Base-by-base conservation (phyloP, 2,329 filamentous ascomycete species). In the Pseudopyricularia javanii region DNA sequence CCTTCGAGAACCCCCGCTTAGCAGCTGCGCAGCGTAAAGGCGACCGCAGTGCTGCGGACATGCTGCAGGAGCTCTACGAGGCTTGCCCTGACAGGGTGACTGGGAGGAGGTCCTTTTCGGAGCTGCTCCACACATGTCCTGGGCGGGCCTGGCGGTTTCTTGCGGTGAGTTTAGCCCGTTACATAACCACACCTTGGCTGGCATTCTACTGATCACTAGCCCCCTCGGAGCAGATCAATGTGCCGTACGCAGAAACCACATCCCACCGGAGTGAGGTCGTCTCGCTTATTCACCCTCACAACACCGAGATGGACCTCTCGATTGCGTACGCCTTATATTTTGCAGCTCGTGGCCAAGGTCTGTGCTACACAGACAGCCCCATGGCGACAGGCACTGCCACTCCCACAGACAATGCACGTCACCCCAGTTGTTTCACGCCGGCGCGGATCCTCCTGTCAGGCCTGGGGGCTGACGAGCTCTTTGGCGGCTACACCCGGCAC, bases 281-380 rank as follows among this genome's bases (percentile, higher is more conserved):
- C 35, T 76, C 80, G 2, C 73, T 98, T 17, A 96, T 98, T 65
- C 76, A 86, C 59, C 93, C 93, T 0, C 93, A 98, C 67, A 91
- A 95, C 59, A 98, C 93, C 0, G 93, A 98, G 68, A 98, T 98
- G 93, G 93, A 98, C 62, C 74, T 98, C 1, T 98, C 93, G 3
- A 98, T 98, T 60, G 86, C 88, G 0, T 85, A 80, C 60, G 93
- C 93, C 0, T 74, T 98, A n/a, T 97, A 96, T 66, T 98, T 98
- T 70, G 90, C 93, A 6, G 84, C 91, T 0, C 79, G 89, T 37
- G 91, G 90, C 1, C 66, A 70, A 50, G 88, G 85, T 0, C 58
- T 65, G 17, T 45, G 40, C 40, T 70, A 74, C 37, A 69, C 69
- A 53, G 2, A 62, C 60, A 58, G 55, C 58, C 45, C 55, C 57